phyloP scores from a whole-genome alignment of 768 basidiomycete species.

The Sporobolomyces pararoseus region DNA sequence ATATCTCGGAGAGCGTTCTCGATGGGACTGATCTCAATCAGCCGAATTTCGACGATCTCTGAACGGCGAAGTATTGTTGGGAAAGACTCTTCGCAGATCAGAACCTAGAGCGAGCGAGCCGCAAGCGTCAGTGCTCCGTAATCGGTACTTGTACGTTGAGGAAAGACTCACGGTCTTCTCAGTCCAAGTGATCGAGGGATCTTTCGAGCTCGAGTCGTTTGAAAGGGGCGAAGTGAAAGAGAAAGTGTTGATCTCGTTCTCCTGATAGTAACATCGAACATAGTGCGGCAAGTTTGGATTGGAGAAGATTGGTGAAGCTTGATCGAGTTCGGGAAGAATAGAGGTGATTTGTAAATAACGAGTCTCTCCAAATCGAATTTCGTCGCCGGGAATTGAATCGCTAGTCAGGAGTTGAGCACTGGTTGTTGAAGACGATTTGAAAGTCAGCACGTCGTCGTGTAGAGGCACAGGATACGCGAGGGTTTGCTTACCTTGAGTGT shows the following conservation, averaged over 20 bases:
- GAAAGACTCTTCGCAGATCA: slow-evolving; percentile 79
- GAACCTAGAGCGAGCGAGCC: slow-evolving; percentile 16
- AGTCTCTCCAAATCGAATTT: slow-evolving; percentile 70
- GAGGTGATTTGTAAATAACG: slow-evolving; percentile 86
- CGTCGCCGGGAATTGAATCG: slow-evolving; percentile 70
- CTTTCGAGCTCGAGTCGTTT: slow-evolving; percentile 49
- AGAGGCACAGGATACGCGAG: neutral
- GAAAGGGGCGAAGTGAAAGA: slow-evolving; percentile 66
- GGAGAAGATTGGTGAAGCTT: slow-evolving; percentile 62
- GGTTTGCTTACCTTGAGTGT: slow-evolving; percentile 14
- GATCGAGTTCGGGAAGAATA: slow-evolving; percentile 80
- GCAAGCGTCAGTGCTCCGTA: no score
- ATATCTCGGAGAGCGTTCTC: slow-evolving; percentile 79
- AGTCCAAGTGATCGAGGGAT: slow-evolving; percentile 57
- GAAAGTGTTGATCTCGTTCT: slow-evolving; percentile 80
- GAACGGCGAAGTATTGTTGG: slow-evolving; percentile 87
- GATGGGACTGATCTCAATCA: slow-evolving; percentile 77
- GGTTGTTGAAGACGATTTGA: slow-evolving; percentile 59
- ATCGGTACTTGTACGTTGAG: no score
- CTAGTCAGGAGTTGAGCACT: slow-evolving; percentile 70
- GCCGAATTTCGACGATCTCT: slow-evolving; percentile 68
- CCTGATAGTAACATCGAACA: slow-evolving; percentile 73
- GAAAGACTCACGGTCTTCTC: slow-evolving; percentile 64
- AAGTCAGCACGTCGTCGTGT: neutral
- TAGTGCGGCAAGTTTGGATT: slow-evolving; percentile 37